phyloP scores from a whole-genome alignment of 176 grass and related monocot genomes.

The Raddia guianensis region DNA sequence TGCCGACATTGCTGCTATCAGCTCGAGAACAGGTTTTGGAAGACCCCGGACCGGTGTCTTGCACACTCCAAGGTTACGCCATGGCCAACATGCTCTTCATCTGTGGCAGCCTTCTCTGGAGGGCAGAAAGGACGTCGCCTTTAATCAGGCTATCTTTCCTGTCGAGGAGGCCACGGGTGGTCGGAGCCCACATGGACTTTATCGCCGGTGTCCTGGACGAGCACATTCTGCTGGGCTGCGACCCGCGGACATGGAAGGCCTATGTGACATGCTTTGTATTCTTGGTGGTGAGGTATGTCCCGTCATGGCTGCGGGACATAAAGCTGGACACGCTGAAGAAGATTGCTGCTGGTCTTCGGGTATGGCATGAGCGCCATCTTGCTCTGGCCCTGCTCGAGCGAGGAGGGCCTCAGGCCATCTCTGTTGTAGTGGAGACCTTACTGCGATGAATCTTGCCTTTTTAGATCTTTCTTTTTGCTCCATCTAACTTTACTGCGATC shows the following conservation, averaged over 20 bases:
- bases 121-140: slow-evolving; percentile 47
- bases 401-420: slow-evolving; percentile 58
- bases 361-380: slow-evolving; percentile 80
- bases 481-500: slow-evolving; percentile 6
- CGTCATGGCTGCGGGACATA: slow-evolving; percentile 71
- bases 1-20: slow-evolving; percentile 81
- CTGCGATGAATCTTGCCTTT: slow-evolving; percentile 39
- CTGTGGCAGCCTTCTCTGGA: slow-evolving; percentile 75
- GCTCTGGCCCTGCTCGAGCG: slow-evolving; percentile 77
- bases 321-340: slow-evolving; percentile 75
- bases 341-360: slow-evolving; percentile 62
- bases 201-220: slow-evolving; percentile 78
- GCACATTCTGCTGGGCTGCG: slow-evolving; percentile 77
- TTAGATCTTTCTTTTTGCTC: neutral
- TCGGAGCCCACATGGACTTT: slow-evolving; percentile 90
- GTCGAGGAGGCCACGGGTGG: slow-evolving; percentile 70
- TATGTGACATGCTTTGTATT: slow-evolving; percentile 77
- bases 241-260: slow-evolving; percentile 81
- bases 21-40: slow-evolving; percentile 56
- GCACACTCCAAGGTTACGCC: slow-evolving; percentile 76
- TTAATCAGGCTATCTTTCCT: slow-evolving; percentile 57
- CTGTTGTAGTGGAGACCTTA: slow-evolving; percentile 55
- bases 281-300: slow-evolving; percentile 81
- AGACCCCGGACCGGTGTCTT: slow-evolving; percentile 52
- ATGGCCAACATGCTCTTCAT: slow-evolving; percentile 93